Evolutionary conservation across 2,329 filamentous ascomycete species (phyloP).

Genomic region (Sporothrix pallida): DNA sequence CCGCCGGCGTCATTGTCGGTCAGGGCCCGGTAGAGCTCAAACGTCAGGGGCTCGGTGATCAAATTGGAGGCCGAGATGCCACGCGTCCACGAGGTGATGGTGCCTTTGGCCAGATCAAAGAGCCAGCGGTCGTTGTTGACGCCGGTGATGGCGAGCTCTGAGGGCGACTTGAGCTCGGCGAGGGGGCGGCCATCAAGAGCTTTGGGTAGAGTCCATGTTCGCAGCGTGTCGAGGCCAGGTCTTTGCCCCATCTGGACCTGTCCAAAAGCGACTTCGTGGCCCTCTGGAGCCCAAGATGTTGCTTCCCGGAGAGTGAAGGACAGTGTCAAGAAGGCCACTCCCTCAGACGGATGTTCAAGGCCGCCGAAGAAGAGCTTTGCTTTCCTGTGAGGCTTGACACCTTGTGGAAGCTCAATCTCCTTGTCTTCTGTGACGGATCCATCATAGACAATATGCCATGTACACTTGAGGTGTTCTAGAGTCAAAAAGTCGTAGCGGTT

Average conservation of each 20-base stretch:
- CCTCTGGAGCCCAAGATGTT: conserved; percentile 58
- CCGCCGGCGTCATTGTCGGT: conserved; percentile 47
- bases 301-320: conserved; percentile 52
- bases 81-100: conserved; percentile 9
- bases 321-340: conserved; percentile 56
- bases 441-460: conserved; percentile 52
- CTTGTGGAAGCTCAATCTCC: conserved; percentile 50
- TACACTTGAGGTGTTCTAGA: conserved; percentile 57
- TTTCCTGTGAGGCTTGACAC: conserved; percentile 53
- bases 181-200: neutral
- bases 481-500: conserved; percentile 62
- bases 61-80: conserved; percentile 48
- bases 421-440: conserved; percentile 46
- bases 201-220: neutral
- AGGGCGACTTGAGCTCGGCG: neutral
- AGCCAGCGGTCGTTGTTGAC: conserved; percentile 19
- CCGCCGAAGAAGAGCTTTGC: conserved; percentile 45
- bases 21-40: conserved; percentile 67
- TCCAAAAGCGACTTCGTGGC: conserved; percentile 59
- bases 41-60: conserved; percentile 52
- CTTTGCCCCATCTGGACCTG: conserved; percentile 49
- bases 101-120: conserved; percentile 23
- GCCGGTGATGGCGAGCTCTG: conserved; percentile 33
- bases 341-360: conserved; percentile 41
- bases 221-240: neutral